Percentiles rank a stretch among this genome's conserved stretches.
Evolutionary conservation across 192 early-diverging fungal genomes (phyloP).

Genomic region (Umbelopsis ramanniana): DNA sequence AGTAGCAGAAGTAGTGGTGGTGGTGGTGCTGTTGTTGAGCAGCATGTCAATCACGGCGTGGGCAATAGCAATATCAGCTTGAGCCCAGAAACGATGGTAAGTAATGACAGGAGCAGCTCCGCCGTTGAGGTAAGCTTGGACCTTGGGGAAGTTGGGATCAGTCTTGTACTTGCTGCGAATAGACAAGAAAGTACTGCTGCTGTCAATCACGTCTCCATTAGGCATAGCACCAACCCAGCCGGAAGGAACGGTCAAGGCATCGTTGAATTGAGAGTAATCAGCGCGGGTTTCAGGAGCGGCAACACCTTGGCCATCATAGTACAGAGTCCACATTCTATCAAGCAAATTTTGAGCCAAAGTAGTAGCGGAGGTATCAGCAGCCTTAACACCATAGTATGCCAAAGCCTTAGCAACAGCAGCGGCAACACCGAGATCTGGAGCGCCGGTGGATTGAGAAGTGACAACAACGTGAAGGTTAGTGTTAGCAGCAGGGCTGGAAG

Average conservation of each 20-base stretch:
- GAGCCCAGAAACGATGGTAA: constrained; percentile 8
- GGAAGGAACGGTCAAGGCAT: neutral
- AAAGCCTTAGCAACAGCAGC: constrained; percentile 5
- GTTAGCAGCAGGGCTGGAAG: neutral
- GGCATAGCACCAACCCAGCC: neutral
- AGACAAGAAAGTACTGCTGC: neutral
- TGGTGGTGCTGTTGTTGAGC: constrained; percentile 1
- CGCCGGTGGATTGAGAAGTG: neutral
- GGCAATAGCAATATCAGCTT: neutral
- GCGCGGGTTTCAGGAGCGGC: neutral
- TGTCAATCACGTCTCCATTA: neutral
- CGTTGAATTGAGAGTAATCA: neutral
- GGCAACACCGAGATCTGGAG: neutral
- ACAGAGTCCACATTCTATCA: constrained; percentile 1
- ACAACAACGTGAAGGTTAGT: neutral
- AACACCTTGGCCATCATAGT: neutral
- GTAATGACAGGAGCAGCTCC: neutral
- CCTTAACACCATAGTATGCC: constrained; percentile 1
- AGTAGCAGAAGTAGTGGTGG: neutral
- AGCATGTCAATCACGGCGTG: neutral
- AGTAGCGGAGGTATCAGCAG: neutral
- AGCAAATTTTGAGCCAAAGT: neutral
- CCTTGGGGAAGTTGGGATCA: neutral
- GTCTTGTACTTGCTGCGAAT: neutral
- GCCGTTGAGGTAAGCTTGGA: neutral